Base-by-base conservation (phyloP, 23 red algal species). In the Gracilaria gracilis region DNA sequence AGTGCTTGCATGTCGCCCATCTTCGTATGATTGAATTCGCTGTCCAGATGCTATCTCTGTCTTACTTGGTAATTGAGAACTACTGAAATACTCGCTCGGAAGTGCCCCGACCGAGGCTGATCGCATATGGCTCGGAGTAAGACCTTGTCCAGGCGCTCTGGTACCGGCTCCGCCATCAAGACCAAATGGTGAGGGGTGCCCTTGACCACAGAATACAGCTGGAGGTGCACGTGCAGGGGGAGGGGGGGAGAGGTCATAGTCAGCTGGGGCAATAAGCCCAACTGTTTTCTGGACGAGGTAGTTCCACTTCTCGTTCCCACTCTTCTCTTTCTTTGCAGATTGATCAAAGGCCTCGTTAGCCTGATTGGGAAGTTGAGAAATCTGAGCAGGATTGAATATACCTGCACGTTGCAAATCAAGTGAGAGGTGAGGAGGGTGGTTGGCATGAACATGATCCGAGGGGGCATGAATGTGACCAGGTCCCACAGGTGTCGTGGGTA, bases 231-330 rank as follows among this genome's bases (percentile, higher is more conserved):
- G 84, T 69, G 55, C 44, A 33, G 81, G 81, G 0, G 84, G 84
- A 23, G 84, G 84, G 21, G 84, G 84, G 35, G 84, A 87, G 23
- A 87, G 49, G 69, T 87, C 84, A 29, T 55, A 67, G 66, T 87
- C 66, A 12, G 84, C 84, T 1, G 84, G 84, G 33, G 84, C 84
- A 87, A 87, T 67, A 37, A 87, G 62, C 7, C 84, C 84, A 23
- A 87, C 69, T 29, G 84, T 87, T 61, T 74, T 87, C 37, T 64
- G 69, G 4, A 87, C 84, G 61, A 87, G 50, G 27, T 53, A 19
- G 3, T 87, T 75, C 84, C 84, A 87, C 51, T 71, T 49, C 46
- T 87, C 67, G 20, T 57, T 75, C 19, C 64, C 64, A 55, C 62
- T 58, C 46, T 87, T 51, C 42, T 74, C 64, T 25, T 75, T 77